Evolutionary conservation across 192 early-diverging fungal genomes (phyloP).

Genomic region (Backusella australiensis): DNA sequence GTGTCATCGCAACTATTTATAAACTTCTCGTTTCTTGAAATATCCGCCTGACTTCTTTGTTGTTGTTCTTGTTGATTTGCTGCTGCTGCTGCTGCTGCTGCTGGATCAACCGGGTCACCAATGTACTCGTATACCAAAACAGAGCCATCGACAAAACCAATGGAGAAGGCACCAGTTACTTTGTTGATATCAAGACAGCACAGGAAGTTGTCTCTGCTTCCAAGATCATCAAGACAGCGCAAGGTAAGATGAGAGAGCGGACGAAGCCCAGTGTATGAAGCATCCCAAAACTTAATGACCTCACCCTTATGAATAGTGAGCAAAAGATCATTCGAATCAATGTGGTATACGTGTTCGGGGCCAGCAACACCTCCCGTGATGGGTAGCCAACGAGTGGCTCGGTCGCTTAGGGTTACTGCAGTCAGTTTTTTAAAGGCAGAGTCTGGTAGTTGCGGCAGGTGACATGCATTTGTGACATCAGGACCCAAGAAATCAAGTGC

Average conservation of each 20-base stretch:
- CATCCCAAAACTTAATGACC: conserved; percentile 49
- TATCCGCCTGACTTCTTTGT: background rate
- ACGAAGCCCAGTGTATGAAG: conserved; percentile 35
- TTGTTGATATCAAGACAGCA: conserved; percentile 33
- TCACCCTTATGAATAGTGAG: conserved; percentile 39
- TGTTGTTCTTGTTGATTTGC: background rate
- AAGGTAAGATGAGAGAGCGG: conserved; percentile 41
- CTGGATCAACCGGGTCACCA: background rate
- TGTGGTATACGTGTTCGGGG: conserved; percentile 29
- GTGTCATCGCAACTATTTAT: conserved; percentile 14
- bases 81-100: background rate
- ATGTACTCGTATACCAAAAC: conserved; percentile 21
- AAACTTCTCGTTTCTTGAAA: conserved; percentile 9
- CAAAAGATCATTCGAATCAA: conserved; percentile 40
- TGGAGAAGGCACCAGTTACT: conserved; percentile 18
- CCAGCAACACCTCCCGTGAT: conserved; percentile 37
- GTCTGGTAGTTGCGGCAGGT: conserved; percentile 22
- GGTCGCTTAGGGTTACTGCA: background rate
- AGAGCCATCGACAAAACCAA: conserved; percentile 35
- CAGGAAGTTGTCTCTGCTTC: conserved; percentile 23
- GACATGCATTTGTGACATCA: conserved; percentile 25
- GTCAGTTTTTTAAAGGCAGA: conserved; percentile 22
- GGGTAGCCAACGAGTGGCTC: conserved; percentile 31
- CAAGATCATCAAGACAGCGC: conserved; percentile 23
- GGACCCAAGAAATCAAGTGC: conserved; percentile 38